A percentile compares a stretch with the other conserved stretches of the same genome.
Evolutionary conservation across 352 stramenopile genomes (phyloP).

Genomic region (Globisporangium spiculum): DNA sequence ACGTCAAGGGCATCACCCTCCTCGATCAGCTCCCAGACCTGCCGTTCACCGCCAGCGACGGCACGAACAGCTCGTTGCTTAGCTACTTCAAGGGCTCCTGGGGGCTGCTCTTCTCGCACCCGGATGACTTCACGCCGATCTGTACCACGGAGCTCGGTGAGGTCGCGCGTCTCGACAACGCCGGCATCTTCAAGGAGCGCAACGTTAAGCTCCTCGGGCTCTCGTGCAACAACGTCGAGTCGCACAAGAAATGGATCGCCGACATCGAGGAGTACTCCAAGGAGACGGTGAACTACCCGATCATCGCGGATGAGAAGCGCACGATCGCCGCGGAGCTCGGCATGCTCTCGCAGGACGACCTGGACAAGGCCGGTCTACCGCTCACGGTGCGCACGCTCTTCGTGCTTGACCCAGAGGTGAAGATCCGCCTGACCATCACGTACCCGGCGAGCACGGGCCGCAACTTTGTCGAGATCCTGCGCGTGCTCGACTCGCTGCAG

Average conservation of each 20-base stretch:
- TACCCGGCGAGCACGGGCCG: conserved; percentile 91
- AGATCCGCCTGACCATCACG: conserved; percentile 87
- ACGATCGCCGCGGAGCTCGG: conserved; percentile 78
- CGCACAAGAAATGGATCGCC: conserved; percentile 83
- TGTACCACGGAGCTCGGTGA: conserved; percentile 92
- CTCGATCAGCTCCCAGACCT: conserved; percentile 17
- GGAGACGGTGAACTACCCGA: conserved; percentile 82
- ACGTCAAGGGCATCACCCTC: conserved; percentile 8
- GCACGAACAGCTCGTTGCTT: conserved; percentile 47
- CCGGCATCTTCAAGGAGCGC: conserved; percentile 70
- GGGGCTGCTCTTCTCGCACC: conserved; percentile 79
- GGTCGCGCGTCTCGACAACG: conserved; percentile 77
- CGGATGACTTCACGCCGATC: conserved; percentile 90
- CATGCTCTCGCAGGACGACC: conserved; percentile 86
- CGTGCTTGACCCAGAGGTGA: conserved; percentile 88
- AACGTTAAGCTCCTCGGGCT: conserved; percentile 82
- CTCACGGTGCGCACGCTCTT: conserved; percentile 91
- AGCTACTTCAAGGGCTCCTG: conserved; percentile 60
- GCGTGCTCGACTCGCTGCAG: conserved; percentile 88
- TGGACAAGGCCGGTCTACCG: conserved; percentile 72
- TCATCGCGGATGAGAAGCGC: conserved; percentile 33
- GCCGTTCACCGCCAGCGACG: conserved; percentile 34
- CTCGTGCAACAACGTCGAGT: conserved; percentile 74
- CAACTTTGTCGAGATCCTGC: conserved; percentile 93
- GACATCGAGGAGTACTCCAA: conserved; percentile 55